A percentile compares a stretch with the other conserved stretches of the same genome.
These are phyloP conservation scores for Uncinocarpus reesii DNA, from an alignment of 2,329 filamentous ascomycete species.

Conservation along the genomic window DNA sequence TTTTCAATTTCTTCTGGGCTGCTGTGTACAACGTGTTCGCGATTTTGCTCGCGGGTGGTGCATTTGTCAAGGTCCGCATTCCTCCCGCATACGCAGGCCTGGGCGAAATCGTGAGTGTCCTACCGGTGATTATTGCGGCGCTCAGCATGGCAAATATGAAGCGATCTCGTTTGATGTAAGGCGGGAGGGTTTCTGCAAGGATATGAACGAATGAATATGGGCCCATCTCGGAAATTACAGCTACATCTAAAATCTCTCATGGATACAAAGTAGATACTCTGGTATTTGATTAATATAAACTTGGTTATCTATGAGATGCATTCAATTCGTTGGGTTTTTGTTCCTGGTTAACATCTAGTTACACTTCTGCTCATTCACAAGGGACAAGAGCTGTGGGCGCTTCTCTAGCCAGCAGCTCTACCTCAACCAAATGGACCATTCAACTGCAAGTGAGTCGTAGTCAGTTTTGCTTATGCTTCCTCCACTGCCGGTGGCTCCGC, in stretches of 20 bases:
- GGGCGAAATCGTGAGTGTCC: constrained; percentile 62
- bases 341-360: no score
- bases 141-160: constrained; percentile 10
- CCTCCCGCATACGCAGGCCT: constrained; percentile 56
- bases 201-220: not conserved
- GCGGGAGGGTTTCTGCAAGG: not conserved
- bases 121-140: constrained; percentile 56
- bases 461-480: no score
- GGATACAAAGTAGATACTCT: not conserved
- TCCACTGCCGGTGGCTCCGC: no score
- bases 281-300: not conserved
- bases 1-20: constrained; percentile 62
- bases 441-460: no score
- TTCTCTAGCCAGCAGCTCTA: no score
- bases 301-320: no score
- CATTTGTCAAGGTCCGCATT: constrained; percentile 50
- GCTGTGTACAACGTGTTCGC: constrained; percentile 61
- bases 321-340: no score
- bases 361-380: no score
- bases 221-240: not conserved
- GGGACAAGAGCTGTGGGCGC: no score
- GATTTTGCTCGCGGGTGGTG: constrained; percentile 55
- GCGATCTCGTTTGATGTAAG: not conserved
- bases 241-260: not conserved
- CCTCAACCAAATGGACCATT: no score